Evolutionary conservation across 1,139 yeast genomes (phyloP).

Genomic region (Magnusiomyces fungicola): DNA sequence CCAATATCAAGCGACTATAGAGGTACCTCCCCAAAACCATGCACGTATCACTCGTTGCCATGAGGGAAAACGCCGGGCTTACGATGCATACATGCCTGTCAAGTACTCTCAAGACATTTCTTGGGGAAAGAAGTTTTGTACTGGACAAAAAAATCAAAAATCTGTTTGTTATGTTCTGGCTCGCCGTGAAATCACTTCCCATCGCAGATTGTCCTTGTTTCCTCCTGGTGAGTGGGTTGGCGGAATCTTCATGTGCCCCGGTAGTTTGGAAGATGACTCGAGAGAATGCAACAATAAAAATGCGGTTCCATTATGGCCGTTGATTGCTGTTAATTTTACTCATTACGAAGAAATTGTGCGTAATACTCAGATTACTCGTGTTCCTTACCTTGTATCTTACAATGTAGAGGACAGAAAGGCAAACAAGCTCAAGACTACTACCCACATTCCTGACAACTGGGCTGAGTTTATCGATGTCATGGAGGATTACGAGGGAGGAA

Average conservation of each 20-base stretch:
- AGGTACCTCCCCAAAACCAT: constrained; percentile 5
- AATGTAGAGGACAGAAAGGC: background rate
- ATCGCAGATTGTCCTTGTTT: background rate
- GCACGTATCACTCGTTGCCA: background rate
- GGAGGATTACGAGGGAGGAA: background rate
- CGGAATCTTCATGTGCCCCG: constrained; percentile 2
- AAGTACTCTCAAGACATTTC: background rate
- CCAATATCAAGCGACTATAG: constrained; percentile 1
- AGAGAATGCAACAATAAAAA: background rate
- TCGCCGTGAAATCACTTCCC: constrained; percentile 1
- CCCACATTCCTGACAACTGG: constrained; percentile 1
- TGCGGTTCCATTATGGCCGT: constrained; percentile 4
- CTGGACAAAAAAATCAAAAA: constrained; percentile 1
- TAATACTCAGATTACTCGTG: background rate
- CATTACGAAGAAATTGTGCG: constrained; percentile 1
- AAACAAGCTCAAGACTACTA: background rate
- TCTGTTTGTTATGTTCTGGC: constrained; percentile 3
- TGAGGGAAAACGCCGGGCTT: constrained; percentile 1
- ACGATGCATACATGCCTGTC: constrained; percentile 1
- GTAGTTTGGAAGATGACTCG: background rate
- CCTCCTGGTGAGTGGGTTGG: constrained; percentile 5
- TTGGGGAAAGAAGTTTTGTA: constrained; percentile 3
- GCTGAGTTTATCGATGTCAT: constrained; percentile 1
- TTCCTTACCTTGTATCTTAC: background rate
- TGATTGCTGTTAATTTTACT: background rate